Conservation (phyloP, 2,329 filamentous ascomycete genomes). For the Monosporascus sp. region DNA sequence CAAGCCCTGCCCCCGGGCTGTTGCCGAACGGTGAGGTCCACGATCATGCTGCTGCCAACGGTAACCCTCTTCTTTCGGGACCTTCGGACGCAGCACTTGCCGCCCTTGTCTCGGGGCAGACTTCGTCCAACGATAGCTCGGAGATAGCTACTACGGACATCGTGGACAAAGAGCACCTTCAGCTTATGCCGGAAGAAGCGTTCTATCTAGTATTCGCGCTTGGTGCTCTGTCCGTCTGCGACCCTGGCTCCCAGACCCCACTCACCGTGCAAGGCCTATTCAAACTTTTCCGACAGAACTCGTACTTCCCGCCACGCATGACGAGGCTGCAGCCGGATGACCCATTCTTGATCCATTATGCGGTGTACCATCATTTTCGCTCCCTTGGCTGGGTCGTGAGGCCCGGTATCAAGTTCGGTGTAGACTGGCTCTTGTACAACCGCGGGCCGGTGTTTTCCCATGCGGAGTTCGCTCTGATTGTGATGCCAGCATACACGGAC, state of each 20-base stretch:
- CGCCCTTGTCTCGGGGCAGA: conserved; percentile 7
- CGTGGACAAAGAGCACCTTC: conserved; percentile 72
- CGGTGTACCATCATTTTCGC: conserved; percentile 92
- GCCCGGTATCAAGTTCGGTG: conserved; percentile 88
- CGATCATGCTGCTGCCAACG: conserved; percentile 5
- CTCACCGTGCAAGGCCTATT: conserved; percentile 57
- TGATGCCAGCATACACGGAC: conserved; percentile 78
- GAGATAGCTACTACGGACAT: conserved; percentile 21
- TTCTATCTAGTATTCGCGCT: conserved; percentile 85
- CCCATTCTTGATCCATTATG: conserved; percentile 79
- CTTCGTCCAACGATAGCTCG: background rate
- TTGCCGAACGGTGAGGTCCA: conserved; percentile 17
- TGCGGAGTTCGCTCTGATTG: conserved; percentile 83
- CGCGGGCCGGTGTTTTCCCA: conserved; percentile 92
- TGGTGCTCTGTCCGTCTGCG: conserved; percentile 62
- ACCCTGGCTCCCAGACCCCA: conserved; percentile 38
- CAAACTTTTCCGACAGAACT: conserved; percentile 61
- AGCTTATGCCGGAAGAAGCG: conserved; percentile 82
- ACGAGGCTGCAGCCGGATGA: conserved; percentile 64
- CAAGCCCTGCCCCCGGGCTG: conserved; percentile 36
- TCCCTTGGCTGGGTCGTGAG: conserved; percentile 93
- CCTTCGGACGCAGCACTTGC: conserved; percentile 9
- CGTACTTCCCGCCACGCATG: conserved; percentile 58
- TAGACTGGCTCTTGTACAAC: conserved; percentile 91
- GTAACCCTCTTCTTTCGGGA: conserved; percentile 8